Evolutionary conservation across 2,329 filamentous ascomycete genomes (phyloP), one percentile per base, ranked within the genome.

Genomic region (Fusarium dimerum): DNA sequence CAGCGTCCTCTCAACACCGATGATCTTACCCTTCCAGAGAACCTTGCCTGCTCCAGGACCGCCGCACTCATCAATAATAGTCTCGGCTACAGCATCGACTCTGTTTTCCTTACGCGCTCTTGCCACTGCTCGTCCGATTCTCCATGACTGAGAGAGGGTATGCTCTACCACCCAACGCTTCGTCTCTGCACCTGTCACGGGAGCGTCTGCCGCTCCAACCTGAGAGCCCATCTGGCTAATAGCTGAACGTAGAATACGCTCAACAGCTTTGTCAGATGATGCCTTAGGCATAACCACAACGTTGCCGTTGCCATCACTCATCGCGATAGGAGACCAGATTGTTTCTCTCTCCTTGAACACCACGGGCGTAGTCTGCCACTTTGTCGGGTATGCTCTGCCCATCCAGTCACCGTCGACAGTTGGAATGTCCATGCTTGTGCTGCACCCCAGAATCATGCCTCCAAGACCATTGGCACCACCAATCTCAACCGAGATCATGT

Each of bases 381-480:
- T 77, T 3, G 77, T 79, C 1, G 79, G 79, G 50, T 82, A 81
- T 1, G 80, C 80, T 12, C 80, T 68, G 0, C 80, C 80, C 80
- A 83, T 82, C 77, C 77, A 81, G 63, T 82, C 80, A 13, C 76
- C 80, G 50, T 83, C 80, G 4, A 83, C 74, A 3, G 73, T 73
- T 0, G 79, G 79, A 1, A 80, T 56, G 49, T 80, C 68, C 66
- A 84, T 78, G 54, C 79, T 76, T 1, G 71, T 71, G 47, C 76
- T 78, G 0, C 80, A 78, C 6, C 82, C 82, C 5, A 85, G 68
- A 5, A 84, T 74, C 68, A 86, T 72, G 9, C 79, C 78, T 56
- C 83, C 78, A 9, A 87, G 71, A 1, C 85, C 84, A 56, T 88
- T 88, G 5, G 78, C 79, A 7, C 86, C 85, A n/a, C 86, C 86